Percentiles rank a stretch among this genome's conserved stretches.
These are phyloP conservation scores for Exobasidium cylindrosporum DNA, from an alignment of 1,284 basidiomycete genomes.

Conservation along the genomic window DNA sequence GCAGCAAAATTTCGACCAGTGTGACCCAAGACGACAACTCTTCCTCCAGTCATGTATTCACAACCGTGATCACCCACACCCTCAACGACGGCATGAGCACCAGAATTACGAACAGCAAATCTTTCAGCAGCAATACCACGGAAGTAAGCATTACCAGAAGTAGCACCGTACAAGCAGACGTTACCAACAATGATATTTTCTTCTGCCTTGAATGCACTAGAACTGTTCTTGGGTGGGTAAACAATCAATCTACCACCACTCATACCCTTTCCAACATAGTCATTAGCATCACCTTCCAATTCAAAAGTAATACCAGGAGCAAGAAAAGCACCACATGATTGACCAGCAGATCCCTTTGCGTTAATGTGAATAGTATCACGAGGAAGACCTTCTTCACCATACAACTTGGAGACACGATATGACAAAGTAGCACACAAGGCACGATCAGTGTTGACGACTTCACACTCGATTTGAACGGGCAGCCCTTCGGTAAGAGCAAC, in stretches of 20 bases:
- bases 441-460: constrained; percentile 52
- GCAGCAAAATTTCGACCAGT: constrained; percentile 47
- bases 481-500: constrained; percentile 44
- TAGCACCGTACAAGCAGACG: constrained; percentile 41
- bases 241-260: constrained; percentile 46
- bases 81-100: constrained; percentile 50
- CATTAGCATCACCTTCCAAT: constrained; percentile 49
- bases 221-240: constrained; percentile 45
- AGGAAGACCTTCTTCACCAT: constrained; percentile 48
- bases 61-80: constrained; percentile 45
- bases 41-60: constrained; percentile 49
- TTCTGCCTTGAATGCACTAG: constrained; percentile 50
- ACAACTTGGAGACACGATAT: constrained; percentile 50
- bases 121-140: constrained; percentile 48
- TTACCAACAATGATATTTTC: constrained; percentile 51
- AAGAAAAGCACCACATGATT: constrained; percentile 49
- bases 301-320: constrained; percentile 50
- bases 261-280: constrained; percentile 46
- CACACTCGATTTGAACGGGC: constrained; percentile 51
- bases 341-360: constrained; percentile 48
- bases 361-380: constrained; percentile 53
- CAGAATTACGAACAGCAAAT: constrained; percentile 53
- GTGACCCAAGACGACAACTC: constrained; percentile 40
- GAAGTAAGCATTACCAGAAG: constrained; percentile 46
- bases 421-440: constrained; percentile 52